A percentile compares a stretch with the other conserved stretches of the same genome.
Evolutionary conservation across 1,139 yeast genomes (phyloP).

Genomic region (Lodderomyces pseudojiufengensis): DNA sequence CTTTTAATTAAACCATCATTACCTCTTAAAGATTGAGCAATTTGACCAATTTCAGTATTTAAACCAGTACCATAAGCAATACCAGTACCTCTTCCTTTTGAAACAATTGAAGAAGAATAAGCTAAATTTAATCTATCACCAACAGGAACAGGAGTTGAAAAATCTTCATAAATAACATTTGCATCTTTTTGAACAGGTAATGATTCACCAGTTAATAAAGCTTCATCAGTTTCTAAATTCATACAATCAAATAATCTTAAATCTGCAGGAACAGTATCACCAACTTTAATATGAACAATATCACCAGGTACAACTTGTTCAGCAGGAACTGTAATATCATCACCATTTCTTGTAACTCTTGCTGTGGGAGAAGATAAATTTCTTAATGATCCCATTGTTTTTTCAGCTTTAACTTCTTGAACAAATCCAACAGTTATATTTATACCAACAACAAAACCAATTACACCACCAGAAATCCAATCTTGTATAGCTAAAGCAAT

Average conservation of each 20-base stretch:
- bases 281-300: conserved; percentile 60
- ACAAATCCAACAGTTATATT: conserved; percentile 68
- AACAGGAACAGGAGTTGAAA: conserved; percentile 46
- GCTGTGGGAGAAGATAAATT: conserved; percentile 74
- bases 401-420: conserved; percentile 73
- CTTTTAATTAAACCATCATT: conserved; percentile 23
- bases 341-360: conserved; percentile 61
- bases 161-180: conserved; percentile 34
- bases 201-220: conserved; percentile 77
- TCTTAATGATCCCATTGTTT: conserved; percentile 74
- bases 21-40: conserved; percentile 58
- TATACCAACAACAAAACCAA: conserved; percentile 63
- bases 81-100: conserved; percentile 77
- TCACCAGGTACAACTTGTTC: conserved; percentile 80
- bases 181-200: conserved; percentile 65
- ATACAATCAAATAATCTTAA: conserved; percentile 55
- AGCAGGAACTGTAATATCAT: conserved; percentile 56
- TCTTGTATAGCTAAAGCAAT: conserved; percentile 73
- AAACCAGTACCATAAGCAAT: conserved; percentile 66
- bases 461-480: conserved; percentile 84
- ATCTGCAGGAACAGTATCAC: conserved; percentile 82
- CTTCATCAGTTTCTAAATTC: conserved; percentile 80
- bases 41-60: conserved; percentile 71
- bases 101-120: conserved; percentile 64
- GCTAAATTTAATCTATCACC: conserved; percentile 79